Evolutionary conservation across 352 stramenopile species (phyloP), one percentile per base, ranked within the genome.

Genomic region (Phytopythium ostracodes): DNA sequence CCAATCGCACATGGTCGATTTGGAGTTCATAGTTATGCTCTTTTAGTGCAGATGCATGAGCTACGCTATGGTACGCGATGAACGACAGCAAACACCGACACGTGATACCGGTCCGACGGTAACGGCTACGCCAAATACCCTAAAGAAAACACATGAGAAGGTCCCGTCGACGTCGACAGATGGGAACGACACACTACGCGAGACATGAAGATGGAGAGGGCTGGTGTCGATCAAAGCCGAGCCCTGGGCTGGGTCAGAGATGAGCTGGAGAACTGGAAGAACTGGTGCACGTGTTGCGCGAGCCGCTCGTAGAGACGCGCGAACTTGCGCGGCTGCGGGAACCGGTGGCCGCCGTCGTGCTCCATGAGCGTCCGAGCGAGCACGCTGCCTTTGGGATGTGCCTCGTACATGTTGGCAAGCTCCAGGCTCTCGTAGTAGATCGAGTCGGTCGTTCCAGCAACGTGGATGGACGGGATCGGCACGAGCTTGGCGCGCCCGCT

Each of bases 261-360:
- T 12, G 29, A 66, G 58, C 25, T 59, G 12, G 64, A 67, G 54
- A 63, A 76, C 46, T 77, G 74, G 31, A 59, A 59, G 59, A 59
- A 52, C 27, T 64, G 59, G 25, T 64, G 52, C 36, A 64, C 50
- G 35, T 65, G 27, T 9, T 58, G 54, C 11, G 66, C 62, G 18
- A 79, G 63, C 24, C 72, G 51, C 15, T 62, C 64, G 35, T 77
- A 78, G 18, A 79, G 53, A 12, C 29, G 27, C 24, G 57, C 51
- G 36, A 76, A 71, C 33, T 60, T 68, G 29, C 40, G 57, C 27
- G 68, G 55, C 4, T 67, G 67, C n/a, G 75, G 75, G 65, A 81
- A 84, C 42, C 73, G 73, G 63, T 84, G 75, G 20, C 70, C 72
- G 22, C 66, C 70, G 29, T 80, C 70, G 56, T 83, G 75, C 57